phyloP scores from a whole-genome alignment of 129 eudicot genomes.

The Rutidosis leptorrhynchoides region DNA sequence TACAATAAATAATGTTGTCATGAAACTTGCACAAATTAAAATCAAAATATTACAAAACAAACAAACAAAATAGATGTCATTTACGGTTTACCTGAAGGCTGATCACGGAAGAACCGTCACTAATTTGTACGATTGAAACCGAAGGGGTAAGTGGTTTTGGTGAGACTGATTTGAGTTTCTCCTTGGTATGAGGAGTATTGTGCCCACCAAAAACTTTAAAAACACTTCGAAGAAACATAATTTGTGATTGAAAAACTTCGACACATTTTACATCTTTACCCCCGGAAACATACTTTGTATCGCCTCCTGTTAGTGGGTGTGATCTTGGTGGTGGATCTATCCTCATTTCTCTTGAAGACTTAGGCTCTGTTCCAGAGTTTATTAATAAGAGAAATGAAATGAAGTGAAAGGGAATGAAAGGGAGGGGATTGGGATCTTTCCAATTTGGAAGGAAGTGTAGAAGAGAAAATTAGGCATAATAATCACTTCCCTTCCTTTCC shows the following conservation, averaged over 20 bases:
- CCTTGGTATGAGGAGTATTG: slow-evolving; percentile 29
- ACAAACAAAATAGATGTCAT: background rate
- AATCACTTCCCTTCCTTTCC: too few relatives aligned
- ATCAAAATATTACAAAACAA: background rate
- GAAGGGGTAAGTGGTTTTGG: slow-evolving; percentile 47
- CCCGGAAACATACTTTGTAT: slow-evolving; percentile 8
- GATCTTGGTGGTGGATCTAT: slow-evolving; percentile 30
- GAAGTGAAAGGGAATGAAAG: too few relatives aligned
- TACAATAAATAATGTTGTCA: slow-evolving; percentile 18
- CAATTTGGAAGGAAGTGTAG: too few relatives aligned
- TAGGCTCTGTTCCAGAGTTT: too few relatives aligned
- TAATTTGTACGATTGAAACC: slow-evolving; percentile 45
- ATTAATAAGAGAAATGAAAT: too few relatives aligned
- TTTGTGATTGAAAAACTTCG: slow-evolving; percentile 62
- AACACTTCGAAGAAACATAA: slow-evolving; percentile 59
- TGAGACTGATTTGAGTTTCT: slow-evolving; percentile 37
- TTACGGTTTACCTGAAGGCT: slow-evolving; percentile 62
- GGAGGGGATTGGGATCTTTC: too few relatives aligned
- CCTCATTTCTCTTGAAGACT: slow-evolving; percentile 67
- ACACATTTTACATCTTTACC: slow-evolving; percentile 64
- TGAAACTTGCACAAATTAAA: background rate
- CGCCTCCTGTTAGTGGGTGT: slow-evolving; percentile 20
- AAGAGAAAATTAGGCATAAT: too few relatives aligned
- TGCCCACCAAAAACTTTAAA: slow-evolving; percentile 69
- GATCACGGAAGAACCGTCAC: slow-evolving; percentile 71